These are phyloP conservation scores for Cryptococcus amylolentus DNA, from an alignment of 1,284 basidiomycete genomes.

Conservation along the genomic window DNA sequence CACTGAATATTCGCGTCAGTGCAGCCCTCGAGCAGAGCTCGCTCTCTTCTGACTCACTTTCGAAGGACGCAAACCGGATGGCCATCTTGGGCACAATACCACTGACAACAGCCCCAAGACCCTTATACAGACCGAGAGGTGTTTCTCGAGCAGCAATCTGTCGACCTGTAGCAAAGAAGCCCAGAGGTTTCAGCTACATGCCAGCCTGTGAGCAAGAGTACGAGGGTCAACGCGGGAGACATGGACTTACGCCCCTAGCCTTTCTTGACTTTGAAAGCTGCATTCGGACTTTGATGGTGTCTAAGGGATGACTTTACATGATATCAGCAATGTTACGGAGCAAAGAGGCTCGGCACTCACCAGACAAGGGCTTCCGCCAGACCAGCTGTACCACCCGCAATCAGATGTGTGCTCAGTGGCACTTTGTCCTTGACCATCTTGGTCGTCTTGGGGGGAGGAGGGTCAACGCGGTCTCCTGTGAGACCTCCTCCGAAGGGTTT, in stretches of 20 bases:
- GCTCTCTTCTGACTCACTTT: slow-evolving; percentile 52
- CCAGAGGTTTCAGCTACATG: slow-evolving; percentile 80
- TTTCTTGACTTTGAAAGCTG: slow-evolving; percentile 81
- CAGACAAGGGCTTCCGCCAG: slow-evolving; percentile 77
- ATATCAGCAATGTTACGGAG: neutral
- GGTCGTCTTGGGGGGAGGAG: slow-evolving; percentile 2
- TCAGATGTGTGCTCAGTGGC: slow-evolving; percentile 80
- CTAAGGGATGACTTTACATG: slow-evolving; percentile 58
- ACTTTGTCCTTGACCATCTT: slow-evolving; percentile 44
- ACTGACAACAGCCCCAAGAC: slow-evolving; percentile 92
- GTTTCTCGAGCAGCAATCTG: slow-evolving; percentile 90
- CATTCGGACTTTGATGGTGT: slow-evolving; percentile 99
- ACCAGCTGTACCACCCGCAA: slow-evolving; percentile 86
- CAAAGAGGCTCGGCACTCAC: slow-evolving; percentile 30
- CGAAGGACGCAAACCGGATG: slow-evolving; percentile 96
- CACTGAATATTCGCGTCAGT: slow-evolving; percentile 34
- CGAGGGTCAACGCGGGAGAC: neutral
- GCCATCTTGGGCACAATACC: slow-evolving; percentile 99
- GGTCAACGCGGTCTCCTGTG: slow-evolving; percentile 25
- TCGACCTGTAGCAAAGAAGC: slow-evolving; percentile 87
- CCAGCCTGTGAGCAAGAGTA: neutral
- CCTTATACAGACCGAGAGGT: slow-evolving; percentile 94
- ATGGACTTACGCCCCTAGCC: slow-evolving; percentile 65
- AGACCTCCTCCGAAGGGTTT: slow-evolving; percentile 37
- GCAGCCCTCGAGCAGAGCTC: neutral